Conservation (phyloP, 2,329 filamentous ascomycete genomes). For the Fusarium protoensiforme region DNA sequence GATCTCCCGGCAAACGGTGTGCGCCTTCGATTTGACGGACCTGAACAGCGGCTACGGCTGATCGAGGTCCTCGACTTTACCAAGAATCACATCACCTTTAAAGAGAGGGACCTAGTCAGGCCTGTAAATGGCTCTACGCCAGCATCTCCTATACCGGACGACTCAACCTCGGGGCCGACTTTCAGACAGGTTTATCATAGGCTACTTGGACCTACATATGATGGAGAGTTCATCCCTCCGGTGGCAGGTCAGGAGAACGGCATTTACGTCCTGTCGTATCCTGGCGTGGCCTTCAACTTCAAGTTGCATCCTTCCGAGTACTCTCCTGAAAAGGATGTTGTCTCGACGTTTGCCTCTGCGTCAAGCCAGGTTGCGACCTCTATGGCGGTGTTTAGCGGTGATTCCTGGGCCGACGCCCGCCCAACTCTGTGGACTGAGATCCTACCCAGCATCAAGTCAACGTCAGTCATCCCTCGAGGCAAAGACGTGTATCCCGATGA, state of each 20-base stretch:
- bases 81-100: slow-evolving; percentile 85
- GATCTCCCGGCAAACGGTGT: slow-evolving; percentile 86
- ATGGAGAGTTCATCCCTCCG: slow-evolving; percentile 87
- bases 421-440: slow-evolving; percentile 79
- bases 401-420: slow-evolving; percentile 89
- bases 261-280: slow-evolving; percentile 92
- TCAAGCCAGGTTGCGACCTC: slow-evolving; percentile 81
- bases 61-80: slow-evolving; percentile 93
- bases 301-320: slow-evolving; percentile 79
- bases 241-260: slow-evolving; percentile 67
- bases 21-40: slow-evolving; percentile 90
- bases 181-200: slow-evolving; percentile 94
- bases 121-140: slow-evolving; percentile 56
- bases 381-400: slow-evolving; percentile 91
- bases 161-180: slow-evolving; percentile 68
- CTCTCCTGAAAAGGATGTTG: slow-evolving; percentile 82
- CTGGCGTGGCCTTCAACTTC: slow-evolving; percentile 93
- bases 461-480: slow-evolving; percentile 74
- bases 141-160: slow-evolving; percentile 47
- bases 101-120: slow-evolving; percentile 80
- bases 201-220: slow-evolving; percentile 92
- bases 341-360: slow-evolving; percentile 83
- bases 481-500: slow-evolving; percentile 90
- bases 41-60: slow-evolving; percentile 88
- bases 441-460: slow-evolving; percentile 79